Evolutionary conservation across 192 early-diverging fungal species (phyloP), one percentile per base, ranked within the genome.

Genomic region (Mortierella claussenii): DNA sequence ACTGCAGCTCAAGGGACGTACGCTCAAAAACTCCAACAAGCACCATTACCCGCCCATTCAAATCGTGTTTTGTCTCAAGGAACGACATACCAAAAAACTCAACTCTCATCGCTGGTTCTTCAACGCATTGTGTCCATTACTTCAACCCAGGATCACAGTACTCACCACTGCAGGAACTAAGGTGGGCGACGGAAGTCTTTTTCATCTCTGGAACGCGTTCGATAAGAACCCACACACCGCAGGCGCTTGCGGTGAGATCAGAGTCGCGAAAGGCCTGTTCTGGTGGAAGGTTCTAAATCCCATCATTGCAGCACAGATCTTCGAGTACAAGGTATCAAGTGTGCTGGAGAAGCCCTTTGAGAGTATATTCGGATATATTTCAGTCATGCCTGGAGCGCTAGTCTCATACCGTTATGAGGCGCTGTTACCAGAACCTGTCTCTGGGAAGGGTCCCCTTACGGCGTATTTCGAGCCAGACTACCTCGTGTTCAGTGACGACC

Each of bases 91-190:
- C 23, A 76, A 76, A n/a, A 76, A 76, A 43, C 73, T 76, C 28
- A 76, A 76, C 50, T 76, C 73, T 28, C 73, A 76, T 27, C 73
- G 73, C 12, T 76, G 73, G 73, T 76, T 76, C 47, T 76, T 76
- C 53, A 66, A 76, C 30, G 63, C 64, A 1, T 47, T 76, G 1
- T 76, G 73, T 20, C 73, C 73, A 27, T 10, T 76, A 17, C 46
- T 76, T 3, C 42, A 76, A 30, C 73, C 73, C 4, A 60, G 40
- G 57, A 76, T 76, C 34, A 67, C 73, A 0, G 18, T 76, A 28
- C 50, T 76, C 34, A 76, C 73, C 0, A 76, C 73, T 1, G 73
- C 73, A 21, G 73, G 73, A n/a, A 59, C 73, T 1, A 76, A 76
- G 20, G 62, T 76, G 13, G 73, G 73, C 20, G 37, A 56, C 7